Percentiles rank a stretch among this genome's conserved stretches.
These are phyloP conservation scores for Epichloe sp. DNA, from an alignment of 2,329 filamentous ascomycete species.

Conservation along the genomic window DNA sequence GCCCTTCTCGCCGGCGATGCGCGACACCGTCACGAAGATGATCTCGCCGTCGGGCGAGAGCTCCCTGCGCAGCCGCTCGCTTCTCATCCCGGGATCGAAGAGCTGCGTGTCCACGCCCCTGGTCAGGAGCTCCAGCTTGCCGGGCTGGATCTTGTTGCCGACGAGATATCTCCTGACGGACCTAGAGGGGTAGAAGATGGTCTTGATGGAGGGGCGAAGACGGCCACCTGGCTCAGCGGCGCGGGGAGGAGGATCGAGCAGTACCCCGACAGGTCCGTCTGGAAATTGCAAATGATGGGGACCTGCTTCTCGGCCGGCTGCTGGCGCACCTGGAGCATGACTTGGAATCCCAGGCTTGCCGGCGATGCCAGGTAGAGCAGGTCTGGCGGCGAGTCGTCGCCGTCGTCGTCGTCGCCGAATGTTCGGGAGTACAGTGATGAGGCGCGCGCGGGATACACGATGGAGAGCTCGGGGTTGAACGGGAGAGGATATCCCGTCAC, in stretches of 20 bases:
- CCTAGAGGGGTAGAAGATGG: too few species aligned
- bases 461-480: slow-evolving; percentile 58
- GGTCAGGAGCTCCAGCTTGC: too few species aligned
- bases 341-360: slow-evolving; percentile 56
- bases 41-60: too few species aligned
- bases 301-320: slow-evolving; percentile 39
- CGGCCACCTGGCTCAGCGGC: slow-evolving; percentile 46
- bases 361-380: slow-evolving; percentile 58
- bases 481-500: slow-evolving; percentile 53
- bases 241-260: slow-evolving; percentile 55
- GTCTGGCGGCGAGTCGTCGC: slow-evolving; percentile 38
- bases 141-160: too few species aligned
- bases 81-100: too few species aligned
- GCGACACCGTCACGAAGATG: too few species aligned
- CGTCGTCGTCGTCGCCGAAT: slow-evolving; percentile 34
- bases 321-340: slow-evolving; percentile 55
- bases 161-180: too few species aligned
- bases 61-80: too few species aligned
- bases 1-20: too few species aligned
- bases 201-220: slow-evolving; percentile 22
- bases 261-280: slow-evolving; percentile 58
- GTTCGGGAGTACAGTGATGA: slow-evolving; percentile 46
- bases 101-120: too few species aligned
- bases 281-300: slow-evolving; percentile 54
- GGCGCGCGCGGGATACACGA: slow-evolving; percentile 56